These are phyloP conservation scores for Pseudocercospora crystallina DNA, from an alignment of 2,329 filamentous ascomycete genomes.

Conservation along the genomic window DNA sequence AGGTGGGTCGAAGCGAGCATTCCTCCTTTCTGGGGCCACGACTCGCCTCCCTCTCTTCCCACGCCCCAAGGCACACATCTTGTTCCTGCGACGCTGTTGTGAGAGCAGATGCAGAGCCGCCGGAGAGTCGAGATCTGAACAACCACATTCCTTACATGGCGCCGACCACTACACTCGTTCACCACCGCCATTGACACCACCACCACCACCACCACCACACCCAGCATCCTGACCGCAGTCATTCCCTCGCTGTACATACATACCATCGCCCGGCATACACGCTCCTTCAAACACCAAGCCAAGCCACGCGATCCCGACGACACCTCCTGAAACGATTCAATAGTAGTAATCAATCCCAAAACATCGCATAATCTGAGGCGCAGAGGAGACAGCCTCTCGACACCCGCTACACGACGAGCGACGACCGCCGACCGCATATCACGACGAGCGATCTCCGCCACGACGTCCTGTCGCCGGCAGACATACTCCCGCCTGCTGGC, in stretches of 20 bases:
- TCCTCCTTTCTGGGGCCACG: neutral
- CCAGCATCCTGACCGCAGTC: conserved; percentile 18
- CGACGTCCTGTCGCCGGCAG: conserved; percentile 2
- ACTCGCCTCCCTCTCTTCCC: neutral
- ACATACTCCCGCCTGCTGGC: conserved; percentile 3
- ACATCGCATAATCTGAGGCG: conserved; percentile 5
- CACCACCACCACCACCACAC: conserved; percentile 7
- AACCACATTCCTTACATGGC: conserved; percentile 11
- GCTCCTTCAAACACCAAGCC: conserved; percentile 8
- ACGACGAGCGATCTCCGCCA: conserved; percentile 1
- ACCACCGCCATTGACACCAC: conserved; percentile 12
- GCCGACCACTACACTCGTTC: conserved; percentile 15
- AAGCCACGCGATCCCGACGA: neutral
- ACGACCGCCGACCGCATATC: neutral
- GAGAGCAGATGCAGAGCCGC: conserved; percentile 3
- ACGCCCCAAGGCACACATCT: no score
- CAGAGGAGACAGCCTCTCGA: conserved; percentile 1
- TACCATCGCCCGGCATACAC: conserved; percentile 3
- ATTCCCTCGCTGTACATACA: conserved; percentile 21
- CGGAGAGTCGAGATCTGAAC: neutral
- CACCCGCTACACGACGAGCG: neutral
- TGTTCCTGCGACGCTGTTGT: neutral
- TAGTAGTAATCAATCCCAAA: neutral
- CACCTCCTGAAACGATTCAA: conserved; percentile 7
- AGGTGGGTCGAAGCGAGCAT: neutral